Conservation (phyloP, 208 protist species). For the Leishmania tarentolae region DNA sequence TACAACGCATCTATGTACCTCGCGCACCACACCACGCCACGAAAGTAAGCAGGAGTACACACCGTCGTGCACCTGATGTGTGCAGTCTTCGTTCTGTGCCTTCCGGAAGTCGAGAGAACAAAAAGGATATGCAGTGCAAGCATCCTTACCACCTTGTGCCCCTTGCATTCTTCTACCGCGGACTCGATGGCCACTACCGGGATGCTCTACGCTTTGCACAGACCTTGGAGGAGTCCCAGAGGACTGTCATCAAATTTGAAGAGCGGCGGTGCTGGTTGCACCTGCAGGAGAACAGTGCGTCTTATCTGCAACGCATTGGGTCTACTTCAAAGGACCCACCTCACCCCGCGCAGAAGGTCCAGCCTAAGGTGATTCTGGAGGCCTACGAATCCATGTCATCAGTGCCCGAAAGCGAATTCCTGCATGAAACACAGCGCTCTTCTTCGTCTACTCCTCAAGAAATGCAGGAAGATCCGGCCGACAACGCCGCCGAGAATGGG, state of each 20-base stretch:
- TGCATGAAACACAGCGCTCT: not conserved
- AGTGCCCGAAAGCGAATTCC: not conserved
- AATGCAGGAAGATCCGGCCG: not conserved
- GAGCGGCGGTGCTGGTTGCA: slow-evolving; percentile 16
- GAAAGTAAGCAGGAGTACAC: not conserved
- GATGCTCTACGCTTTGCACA: slow-evolving; percentile 23
- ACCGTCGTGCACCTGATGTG: not conserved
- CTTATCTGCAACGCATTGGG: too few species aligned
- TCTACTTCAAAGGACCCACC: not conserved
- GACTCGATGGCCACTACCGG: slow-evolving; percentile 1
- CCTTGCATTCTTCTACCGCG: not conserved
- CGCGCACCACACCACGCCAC: not conserved
- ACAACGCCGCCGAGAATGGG: not conserved
- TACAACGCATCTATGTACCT: slow-evolving; percentile 2
- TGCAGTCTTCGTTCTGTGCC: not conserved
- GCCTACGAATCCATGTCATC: not conserved
- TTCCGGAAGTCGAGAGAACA: too few species aligned
- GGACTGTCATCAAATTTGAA: slow-evolving; percentile 33
- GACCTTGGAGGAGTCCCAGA: slow-evolving; percentile 38
- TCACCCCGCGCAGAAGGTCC: too few species aligned
- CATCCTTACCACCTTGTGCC: slow-evolving; percentile 19
- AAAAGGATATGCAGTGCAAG: not conserved
- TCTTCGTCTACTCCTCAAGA: too few species aligned
- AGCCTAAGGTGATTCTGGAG: not conserved
- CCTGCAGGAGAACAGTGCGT: not conserved